Evolutionary conservation across 305 asterid species (phyloP).

Genomic region (Fraxinus velutina): DNA sequence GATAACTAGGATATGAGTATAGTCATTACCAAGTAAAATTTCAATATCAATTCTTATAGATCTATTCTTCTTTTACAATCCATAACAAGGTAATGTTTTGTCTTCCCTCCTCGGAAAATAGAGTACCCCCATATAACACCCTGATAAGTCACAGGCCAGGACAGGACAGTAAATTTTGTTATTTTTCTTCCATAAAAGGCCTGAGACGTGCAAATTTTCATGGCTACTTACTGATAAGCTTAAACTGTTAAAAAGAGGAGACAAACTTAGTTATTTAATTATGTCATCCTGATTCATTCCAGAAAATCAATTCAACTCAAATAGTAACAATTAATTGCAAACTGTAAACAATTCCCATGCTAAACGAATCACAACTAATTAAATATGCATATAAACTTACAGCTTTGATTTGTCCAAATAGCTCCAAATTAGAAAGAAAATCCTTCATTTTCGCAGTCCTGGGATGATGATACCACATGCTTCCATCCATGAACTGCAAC

Average conservation of each 20-base stretch:
- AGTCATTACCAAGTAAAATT: not conserved
- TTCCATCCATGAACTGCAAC: constrained; percentile 85
- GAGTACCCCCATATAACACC: not conserved
- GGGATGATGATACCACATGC: constrained; percentile 94
- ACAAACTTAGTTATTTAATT: not conserved
- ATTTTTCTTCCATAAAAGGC: not conserved
- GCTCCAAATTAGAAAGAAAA: constrained; percentile 36
- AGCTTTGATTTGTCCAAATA: constrained; percentile 53
- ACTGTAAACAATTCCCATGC: not conserved
- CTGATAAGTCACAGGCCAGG: not conserved
- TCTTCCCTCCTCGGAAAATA: not conserved
- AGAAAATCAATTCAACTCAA: not conserved
- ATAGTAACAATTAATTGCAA: not conserved
- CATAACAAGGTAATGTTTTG: not conserved
- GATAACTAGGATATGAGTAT: not conserved
- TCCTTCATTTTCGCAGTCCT: constrained; percentile 67
- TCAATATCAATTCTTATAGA: not conserved
- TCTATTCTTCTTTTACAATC: not conserved
- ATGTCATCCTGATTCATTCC: not conserved
- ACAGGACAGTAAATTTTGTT: not conserved
- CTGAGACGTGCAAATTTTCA: not conserved
- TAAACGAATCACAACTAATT: not conserved
- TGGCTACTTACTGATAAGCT: not conserved
- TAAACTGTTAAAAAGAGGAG: not conserved
- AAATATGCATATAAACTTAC: constrained; percentile 34